These are phyloP conservation scores for Ogataea dorogensis DNA, from an alignment of 805 yeast species.

Conservation along the genomic window DNA sequence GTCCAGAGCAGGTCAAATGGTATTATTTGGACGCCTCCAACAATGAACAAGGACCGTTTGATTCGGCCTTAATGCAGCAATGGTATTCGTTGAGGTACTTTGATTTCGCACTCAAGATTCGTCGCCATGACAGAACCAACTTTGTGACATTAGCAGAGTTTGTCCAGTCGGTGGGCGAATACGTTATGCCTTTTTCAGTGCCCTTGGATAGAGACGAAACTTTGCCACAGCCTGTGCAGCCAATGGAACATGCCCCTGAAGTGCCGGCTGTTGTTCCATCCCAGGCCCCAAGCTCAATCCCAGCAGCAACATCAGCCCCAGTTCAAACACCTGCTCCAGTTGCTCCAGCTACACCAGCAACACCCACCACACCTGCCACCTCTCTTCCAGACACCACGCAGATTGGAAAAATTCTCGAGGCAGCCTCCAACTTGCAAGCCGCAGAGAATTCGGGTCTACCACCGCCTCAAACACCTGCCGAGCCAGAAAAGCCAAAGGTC, in stretches of 20 bases:
- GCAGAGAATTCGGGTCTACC: constrained; percentile 3
- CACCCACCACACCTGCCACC: no score
- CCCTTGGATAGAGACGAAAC: no score
- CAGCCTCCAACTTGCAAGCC: background rate
- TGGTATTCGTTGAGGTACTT: constrained; percentile 70
- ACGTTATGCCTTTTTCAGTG: constrained; percentile 57
- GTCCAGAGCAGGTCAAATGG: constrained; percentile 54
- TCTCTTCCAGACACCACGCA: background rate
- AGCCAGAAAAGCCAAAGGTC: constrained; percentile 16
- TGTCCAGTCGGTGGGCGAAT: constrained; percentile 47
- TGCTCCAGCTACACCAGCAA: no score
- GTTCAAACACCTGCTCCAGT: no score
- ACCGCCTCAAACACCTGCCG: constrained; percentile 1
- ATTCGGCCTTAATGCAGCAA: constrained; percentile 68
- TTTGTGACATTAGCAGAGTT: constrained; percentile 55
- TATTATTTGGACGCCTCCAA: constrained; percentile 69
- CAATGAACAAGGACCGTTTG: constrained; percentile 78
- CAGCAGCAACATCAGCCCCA: no score
- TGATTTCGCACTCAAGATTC: constrained; percentile 49
- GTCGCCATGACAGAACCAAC: constrained; percentile 53
- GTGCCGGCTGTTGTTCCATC: no score
- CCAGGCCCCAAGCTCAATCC: no score
- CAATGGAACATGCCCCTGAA: constrained; percentile 16
- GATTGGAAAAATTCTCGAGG: background rate
- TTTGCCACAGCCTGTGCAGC: no score